phyloP scores from a whole-genome alignment of 2,329 filamentous ascomycete genomes.

The Dactylellina leptospora region DNA sequence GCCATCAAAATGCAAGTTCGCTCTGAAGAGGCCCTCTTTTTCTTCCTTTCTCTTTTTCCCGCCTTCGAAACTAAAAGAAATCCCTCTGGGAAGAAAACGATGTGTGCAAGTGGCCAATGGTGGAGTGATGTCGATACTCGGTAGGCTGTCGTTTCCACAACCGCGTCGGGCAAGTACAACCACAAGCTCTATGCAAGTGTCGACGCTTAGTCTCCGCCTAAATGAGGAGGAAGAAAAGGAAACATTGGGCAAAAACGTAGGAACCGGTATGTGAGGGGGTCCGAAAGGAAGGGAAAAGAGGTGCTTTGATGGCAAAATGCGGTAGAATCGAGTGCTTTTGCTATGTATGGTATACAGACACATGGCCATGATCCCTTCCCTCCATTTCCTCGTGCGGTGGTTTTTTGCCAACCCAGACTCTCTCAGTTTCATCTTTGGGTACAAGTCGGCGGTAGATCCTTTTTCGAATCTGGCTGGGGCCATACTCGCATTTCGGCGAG shows the following conservation, averaged over 20 bases:
- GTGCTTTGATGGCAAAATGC: not conserved
- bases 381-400: not conserved
- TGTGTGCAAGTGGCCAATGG: conserved; percentile 9
- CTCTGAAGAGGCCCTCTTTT: not conserved
- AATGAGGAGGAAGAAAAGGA: not conserved
- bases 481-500: too few relatives aligned
- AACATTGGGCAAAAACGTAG: too few relatives aligned
- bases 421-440: not conserved
- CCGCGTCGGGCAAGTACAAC: conserved; percentile 9
- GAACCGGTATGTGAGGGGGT: too few relatives aligned
- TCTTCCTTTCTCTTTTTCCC: not conserved
- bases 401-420: too few relatives aligned
- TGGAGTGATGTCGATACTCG: conserved; percentile 9
- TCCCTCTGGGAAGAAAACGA: too few relatives aligned
- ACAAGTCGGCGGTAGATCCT: not conserved
- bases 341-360: not conserved
- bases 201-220: conserved; percentile 15
- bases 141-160: not conserved
- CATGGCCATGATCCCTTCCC: conserved; percentile 1
- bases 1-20: not conserved
- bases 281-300: not conserved
- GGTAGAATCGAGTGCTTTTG: not conserved
- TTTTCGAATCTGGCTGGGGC: too few relatives aligned
- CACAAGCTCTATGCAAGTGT: conserved; percentile 1
- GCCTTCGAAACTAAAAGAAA: not conserved